These are phyloP conservation scores for Dictyostelium firmibasis DNA, from an alignment of 78 protist species.

Conservation along the genomic window DNA sequence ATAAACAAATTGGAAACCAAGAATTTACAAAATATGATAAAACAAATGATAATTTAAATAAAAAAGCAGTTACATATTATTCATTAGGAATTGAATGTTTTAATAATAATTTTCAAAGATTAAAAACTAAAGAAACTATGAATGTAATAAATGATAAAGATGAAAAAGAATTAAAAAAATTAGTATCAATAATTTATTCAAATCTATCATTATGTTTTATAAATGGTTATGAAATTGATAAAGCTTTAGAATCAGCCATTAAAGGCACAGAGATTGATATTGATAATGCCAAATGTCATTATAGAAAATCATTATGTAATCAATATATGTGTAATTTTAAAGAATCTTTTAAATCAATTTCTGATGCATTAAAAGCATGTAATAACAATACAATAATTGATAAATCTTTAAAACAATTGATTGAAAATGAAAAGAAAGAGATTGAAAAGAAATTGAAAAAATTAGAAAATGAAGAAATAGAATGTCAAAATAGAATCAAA, in stretches of 20 bases:
- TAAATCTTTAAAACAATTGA: neutral
- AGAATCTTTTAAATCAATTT: neutral
- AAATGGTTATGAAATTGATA: neutral
- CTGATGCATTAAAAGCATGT: neutral
- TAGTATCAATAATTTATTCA: neutral
- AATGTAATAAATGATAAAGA: neutral
- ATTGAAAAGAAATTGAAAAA: neutral
- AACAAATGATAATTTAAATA: neutral
- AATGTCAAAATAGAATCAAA: neutral
- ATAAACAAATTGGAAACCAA: neutral
- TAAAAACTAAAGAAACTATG: no score
- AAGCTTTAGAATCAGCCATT: neutral
- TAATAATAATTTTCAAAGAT: neutral
- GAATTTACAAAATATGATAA: neutral
- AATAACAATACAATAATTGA: neutral
- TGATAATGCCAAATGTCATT: slow-evolving; percentile 26
- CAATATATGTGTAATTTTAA: neutral
- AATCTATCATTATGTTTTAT: neutral
- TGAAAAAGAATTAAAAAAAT: neutral
- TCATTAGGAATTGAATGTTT: neutral
- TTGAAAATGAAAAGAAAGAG: neutral
- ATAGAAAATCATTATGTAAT: neutral
- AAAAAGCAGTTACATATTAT: neutral
- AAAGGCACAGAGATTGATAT: neutral
- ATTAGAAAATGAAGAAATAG: neutral